These are phyloP conservation scores for Discostella stelligera DNA, from an alignment of 352 stramenopile genomes.

Conservation along the genomic window DNA sequence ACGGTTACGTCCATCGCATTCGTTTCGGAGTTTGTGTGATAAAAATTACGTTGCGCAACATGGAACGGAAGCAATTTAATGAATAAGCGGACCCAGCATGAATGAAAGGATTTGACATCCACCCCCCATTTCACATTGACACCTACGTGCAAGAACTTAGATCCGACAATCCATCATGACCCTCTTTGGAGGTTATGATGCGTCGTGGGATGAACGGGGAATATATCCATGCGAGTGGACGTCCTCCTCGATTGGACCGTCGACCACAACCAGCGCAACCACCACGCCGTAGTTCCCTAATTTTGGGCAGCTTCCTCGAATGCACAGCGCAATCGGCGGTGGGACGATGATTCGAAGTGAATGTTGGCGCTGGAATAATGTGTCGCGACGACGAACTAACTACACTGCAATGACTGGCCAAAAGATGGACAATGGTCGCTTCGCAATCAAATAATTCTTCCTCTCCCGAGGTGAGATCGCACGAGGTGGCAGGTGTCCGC, in stretches of 20 bases:
- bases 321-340: background rate
- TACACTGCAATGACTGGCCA: background rate
- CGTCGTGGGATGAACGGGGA: constrained; percentile 1
- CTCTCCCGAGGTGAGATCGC: background rate
- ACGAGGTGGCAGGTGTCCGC: background rate
- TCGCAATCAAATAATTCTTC: background rate
- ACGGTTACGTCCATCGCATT: background rate
- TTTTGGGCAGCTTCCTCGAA: background rate
- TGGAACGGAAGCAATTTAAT: background rate
- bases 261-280: background rate
- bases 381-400: background rate
- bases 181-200: background rate
- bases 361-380: background rate
- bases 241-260: background rate
- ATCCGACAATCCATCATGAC: background rate
- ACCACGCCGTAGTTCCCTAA: background rate
- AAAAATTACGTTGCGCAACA: background rate
- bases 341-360: background rate
- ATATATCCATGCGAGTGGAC: background rate
- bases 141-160: background rate
- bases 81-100: background rate
- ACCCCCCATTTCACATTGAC: background rate
- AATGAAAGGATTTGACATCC: background rate
- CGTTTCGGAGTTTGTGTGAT: background rate
- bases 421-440: background rate